Evolutionary conservation across 2,329 filamentous ascomycete species (phyloP), one percentile per base, ranked within the genome.

Genomic region (Fusarium floridanum): DNA sequence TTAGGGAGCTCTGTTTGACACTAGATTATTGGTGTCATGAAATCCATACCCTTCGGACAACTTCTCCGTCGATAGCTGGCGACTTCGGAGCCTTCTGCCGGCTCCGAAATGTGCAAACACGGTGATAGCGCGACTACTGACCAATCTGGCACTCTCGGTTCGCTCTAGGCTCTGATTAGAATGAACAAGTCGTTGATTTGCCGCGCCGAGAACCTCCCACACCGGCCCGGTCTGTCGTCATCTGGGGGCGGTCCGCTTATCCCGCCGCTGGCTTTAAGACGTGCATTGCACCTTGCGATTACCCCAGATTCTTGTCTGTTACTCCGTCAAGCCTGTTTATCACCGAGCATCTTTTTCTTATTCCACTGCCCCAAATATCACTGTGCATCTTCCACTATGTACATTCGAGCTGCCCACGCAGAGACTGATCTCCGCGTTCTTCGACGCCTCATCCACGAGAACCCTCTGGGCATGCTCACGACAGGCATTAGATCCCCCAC

Each of bases 401-500:
- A 76, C 11, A 76, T 76, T n/a, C 73, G 73, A 4, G 65, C 65
- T 36, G 37, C 56, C 55, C 89, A 91, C 78, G 87, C 86, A 4
- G 91, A 92, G 71, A 71, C 82, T 24, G 79, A 83, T 65, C 83
- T 89, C 53, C 81, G 83, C 0, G 80, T 82, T 3, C 86, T 93
- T 20, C 87, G 86, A 27, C 81, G 86, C 60, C 85, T 93, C 67
- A 90, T 93, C 75, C 85, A 84, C 20, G 84, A 88, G 11, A 88
- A 91, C 74, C 90, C 91, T 0, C 84, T 93, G 0, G 91, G 91
- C 1, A 83, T 92, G 32, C 76, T 93, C 12, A 92, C 89, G 6
- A 93, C 91, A 0, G 89, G 88, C 2, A 88, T 93, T 45, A 78
- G 82, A 5, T 91, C 88, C 0, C 43, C 82, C 9, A 78, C 74